Evolutionary conservation across 2,329 filamentous ascomycete genomes (phyloP).

Genomic region (Sclerotinia nivalis): DNA sequence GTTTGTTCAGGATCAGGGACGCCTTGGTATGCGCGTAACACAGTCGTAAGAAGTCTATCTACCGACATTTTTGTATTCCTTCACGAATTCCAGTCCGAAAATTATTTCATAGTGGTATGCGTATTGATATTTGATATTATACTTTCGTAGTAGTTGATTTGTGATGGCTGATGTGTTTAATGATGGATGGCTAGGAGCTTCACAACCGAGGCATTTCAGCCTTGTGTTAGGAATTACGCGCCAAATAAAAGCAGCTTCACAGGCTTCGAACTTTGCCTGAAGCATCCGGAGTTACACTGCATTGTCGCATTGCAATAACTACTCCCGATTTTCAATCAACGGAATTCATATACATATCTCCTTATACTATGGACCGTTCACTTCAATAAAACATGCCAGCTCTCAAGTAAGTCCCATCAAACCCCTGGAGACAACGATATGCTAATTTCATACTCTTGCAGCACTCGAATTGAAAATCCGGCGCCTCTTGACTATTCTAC

Average conservation of each 20-base stretch:
- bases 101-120: neutral
- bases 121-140: neutral
- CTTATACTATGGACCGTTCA: neutral
- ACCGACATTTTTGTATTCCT: conserved; percentile 33
- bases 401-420: conserved; percentile 28
- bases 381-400: conserved; percentile 26
- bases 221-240: neutral
- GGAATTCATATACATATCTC: neutral
- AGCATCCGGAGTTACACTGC: neutral
- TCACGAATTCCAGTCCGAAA: neutral
- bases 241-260: neutral
- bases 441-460: conserved; percentile 27
- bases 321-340: neutral
- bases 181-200: neutral
- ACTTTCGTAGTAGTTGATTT: neutral
- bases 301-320: neutral
- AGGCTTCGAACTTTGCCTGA: neutral
- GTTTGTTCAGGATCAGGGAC: conserved; percentile 33
- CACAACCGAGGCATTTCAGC: conserved; percentile 18
- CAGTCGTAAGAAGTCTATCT: conserved; percentile 40
- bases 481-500: conserved; percentile 54
- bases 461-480: conserved; percentile 34
- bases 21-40: conserved; percentile 40
- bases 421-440: neutral
- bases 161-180: conserved; percentile 5